Base-by-base conservation (phyloP, 2,329 filamentous ascomycete genomes). In the Fusarium pseudoanthophilum region DNA sequence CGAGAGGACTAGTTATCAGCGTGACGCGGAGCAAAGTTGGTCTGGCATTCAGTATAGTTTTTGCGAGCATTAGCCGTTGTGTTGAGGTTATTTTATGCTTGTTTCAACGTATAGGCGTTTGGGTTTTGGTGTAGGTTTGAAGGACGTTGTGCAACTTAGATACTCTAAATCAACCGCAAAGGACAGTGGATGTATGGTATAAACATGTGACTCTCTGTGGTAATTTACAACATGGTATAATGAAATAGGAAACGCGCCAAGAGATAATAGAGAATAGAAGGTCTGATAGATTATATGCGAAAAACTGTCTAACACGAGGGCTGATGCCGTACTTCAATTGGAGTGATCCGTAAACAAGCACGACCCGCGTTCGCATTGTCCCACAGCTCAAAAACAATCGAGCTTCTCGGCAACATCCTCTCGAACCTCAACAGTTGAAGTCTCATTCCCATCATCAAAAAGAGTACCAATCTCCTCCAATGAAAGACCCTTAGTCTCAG, bases 1-100 rank as follows among this genome's bases (percentile, higher is more conserved):
- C 8, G 62, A 52, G 5, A 34, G 73, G 10, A 68, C 48, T 10
- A 2, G 24, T 0, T 66, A 64, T 20, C 69, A 76, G 1, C 16
- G 24, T 0, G 24, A 52, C 0, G 58, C 60, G 0, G 58, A 58
- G n/a, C 0, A 21, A 0, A 39, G 5, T 0, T 76, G 74, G 74
- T 13, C 42, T 5, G 0, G 0, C 0, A 28, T 49, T 1, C 40
- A 42, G 13, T 76, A 76, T 8, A 73, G 39, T 9, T 76, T 76
- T 18, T 76, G 74, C 1, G 69, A 76, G 9, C 74, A 76, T 45
- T 76, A 20, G 6, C 5, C 24, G 0, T 49, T 20, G 2, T n/a
- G 24, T 10, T 11, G 20, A 18, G 15, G 7, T 26, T 26, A n/a
- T 18, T 28, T 39, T 30, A 39, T 28, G 20, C 24, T 18, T 40